These are phyloP conservation scores for Pittosporum tobira DNA, from an alignment of 129 eudicot genomes.

Conservation along the genomic window DNA sequence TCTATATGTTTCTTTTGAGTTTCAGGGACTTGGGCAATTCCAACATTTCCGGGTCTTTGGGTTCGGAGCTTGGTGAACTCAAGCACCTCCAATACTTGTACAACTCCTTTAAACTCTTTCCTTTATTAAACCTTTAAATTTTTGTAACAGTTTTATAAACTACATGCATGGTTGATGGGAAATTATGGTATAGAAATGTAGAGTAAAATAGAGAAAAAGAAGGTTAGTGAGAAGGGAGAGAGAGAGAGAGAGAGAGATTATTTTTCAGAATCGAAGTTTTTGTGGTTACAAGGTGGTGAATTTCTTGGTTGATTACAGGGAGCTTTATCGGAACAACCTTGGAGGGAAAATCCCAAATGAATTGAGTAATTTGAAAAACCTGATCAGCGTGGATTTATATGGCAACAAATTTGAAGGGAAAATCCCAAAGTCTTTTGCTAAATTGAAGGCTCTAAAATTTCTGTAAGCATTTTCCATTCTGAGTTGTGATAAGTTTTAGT, in stretches of 20 bases:
- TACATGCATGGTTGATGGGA: neutral
- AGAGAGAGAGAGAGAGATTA: too few relatives aligned
- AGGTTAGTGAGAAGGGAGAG: too few relatives aligned
- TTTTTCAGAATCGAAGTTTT: neutral
- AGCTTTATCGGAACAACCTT: constrained; percentile 60
- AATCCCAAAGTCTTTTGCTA: constrained; percentile 67
- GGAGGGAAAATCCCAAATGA: constrained; percentile 71
- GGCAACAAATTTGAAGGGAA: constrained; percentile 59
- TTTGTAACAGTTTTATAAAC: neutral
- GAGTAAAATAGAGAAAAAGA: too few relatives aligned
- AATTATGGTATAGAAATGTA: neutral
- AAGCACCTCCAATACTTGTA: constrained; percentile 77
- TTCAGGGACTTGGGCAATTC: constrained; percentile 92
- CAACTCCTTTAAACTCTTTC: constrained; percentile 14
- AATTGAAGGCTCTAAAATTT: constrained; percentile 61
- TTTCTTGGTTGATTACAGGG: constrained; percentile 38
- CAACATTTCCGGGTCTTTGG: constrained; percentile 69
- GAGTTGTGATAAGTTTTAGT: neutral
- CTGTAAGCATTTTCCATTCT: constrained; percentile 39
- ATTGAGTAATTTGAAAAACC: constrained; percentile 65
- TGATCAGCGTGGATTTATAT: constrained; percentile 77
- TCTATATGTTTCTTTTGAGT: neutral
- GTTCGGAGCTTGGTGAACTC: constrained; percentile 77
- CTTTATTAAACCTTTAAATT: neutral
- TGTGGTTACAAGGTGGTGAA: neutral